Evolutionary conservation across 345 rosid genomes (phyloP), one percentile per base, ranked within the genome.

Genomic region (Tarenaya hassleriana): DNA sequence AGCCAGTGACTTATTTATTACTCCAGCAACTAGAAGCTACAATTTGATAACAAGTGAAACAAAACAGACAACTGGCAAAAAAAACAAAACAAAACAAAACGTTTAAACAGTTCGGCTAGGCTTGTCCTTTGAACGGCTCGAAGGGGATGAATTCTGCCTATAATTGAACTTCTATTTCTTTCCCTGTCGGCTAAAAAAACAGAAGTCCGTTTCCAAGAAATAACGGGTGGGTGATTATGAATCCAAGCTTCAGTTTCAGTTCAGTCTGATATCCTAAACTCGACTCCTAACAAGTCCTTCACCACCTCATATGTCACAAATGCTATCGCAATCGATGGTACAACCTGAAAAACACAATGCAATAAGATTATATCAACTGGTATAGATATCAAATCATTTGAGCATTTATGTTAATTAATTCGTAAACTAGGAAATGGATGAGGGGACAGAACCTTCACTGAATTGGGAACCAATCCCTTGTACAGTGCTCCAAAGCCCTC

Each of bases 391-490:
- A 2, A 2, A 24, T 24, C 2, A 5, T 24, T 24, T 24, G 5
- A 5, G 29, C n/a, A n/a, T n/a, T n/a, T n/a, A n/a, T n/a, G n/a
- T n/a, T n/a, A n/a, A n/a, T n/a, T n/a, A n/a, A n/a, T n/a, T 35
- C 40, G 9, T 14, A 42, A n/a, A 42, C 6, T 16, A 12, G 18
- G 47, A 42, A 42, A 3, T 42, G 9, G 9, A n/a, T 27, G 39
- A 19, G 18, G 38, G 5, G 1, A 62, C 81, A n/a, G 52, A 52
- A 88, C 96, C 96, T 88, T 88, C 40, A 84, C 91, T 29, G 94
- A 82, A 71, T 88, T 88, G 54, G 96, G 96, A 42, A 88, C 72
- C 71, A 88, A 70, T 20, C 96, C 94, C 75, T 84, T 88, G 86
- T 88, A 88, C 38, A 88, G 55, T 50, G 90, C 94, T 56, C 94